A percentile compares a stretch with the other conserved stretches of the same genome.
phyloP scores from a whole-genome alignment of 169 alveolate genomes.

The Plasmodium vinckei region DNA sequence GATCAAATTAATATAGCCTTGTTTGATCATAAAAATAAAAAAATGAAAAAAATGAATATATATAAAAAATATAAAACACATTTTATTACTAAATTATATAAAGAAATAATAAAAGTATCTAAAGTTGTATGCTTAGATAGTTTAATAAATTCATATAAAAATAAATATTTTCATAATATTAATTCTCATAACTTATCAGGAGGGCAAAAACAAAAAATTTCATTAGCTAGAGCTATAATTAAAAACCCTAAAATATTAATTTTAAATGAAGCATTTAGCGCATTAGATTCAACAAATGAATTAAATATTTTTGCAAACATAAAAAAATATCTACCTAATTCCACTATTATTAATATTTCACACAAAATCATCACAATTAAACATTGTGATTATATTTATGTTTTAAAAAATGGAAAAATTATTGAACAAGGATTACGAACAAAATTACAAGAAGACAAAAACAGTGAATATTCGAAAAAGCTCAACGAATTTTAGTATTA shows the following conservation, averaged over 20 bases:
- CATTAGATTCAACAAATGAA: conserved; percentile 84
- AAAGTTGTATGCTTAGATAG: conserved; percentile 40
- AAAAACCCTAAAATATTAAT: conserved; percentile 84
- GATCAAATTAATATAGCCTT: conserved; percentile 1
- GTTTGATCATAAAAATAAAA: conserved; percentile 15
- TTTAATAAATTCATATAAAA: conserved; percentile 46
- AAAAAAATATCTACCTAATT: conserved; percentile 54
- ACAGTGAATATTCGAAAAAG: conserved; percentile 74
- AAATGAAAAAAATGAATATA: conserved; percentile 14
- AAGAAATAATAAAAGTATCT: conserved; percentile 63
- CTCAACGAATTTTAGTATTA: conserved; percentile 28
- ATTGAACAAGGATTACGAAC: conserved; percentile 78
- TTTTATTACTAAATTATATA: conserved; percentile 53
- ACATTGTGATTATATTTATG: conserved; percentile 77
- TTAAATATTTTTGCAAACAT: conserved; percentile 77
- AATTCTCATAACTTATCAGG: conserved; percentile 80
- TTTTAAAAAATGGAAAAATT: conserved; percentile 75
- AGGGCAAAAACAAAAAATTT: conserved; percentile 89
- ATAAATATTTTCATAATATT: conserved; percentile 61
- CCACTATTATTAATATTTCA: conserved; percentile 80
- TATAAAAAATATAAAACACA: conserved; percentile 65
- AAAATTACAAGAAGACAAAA: conserved; percentile 27
- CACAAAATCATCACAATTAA: conserved; percentile 81
- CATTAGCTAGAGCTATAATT: conserved; percentile 87
- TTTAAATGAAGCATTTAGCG: conserved; percentile 93